phyloP scores from a whole-genome alignment of 2,329 filamentous ascomycete species.

The Exophiala sp. region DNA sequence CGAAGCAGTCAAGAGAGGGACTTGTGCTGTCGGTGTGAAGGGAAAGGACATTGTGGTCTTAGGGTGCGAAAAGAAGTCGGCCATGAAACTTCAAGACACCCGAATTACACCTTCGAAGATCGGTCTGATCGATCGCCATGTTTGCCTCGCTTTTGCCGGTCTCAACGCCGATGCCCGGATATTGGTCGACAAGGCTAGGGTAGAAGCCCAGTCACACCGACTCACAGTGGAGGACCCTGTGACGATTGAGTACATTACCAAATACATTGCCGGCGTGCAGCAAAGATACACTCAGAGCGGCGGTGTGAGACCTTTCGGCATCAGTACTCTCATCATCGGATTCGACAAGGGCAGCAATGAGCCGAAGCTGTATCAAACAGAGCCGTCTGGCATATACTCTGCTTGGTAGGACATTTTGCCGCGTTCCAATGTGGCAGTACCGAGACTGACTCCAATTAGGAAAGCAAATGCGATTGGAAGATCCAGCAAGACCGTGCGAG shows the following conservation, averaged over 20 bases:
- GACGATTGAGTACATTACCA: constrained; percentile 98
- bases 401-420: constrained; percentile 66
- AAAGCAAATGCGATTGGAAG: constrained; percentile 98
- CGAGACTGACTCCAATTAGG: constrained; percentile 48
- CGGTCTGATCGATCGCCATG: constrained; percentile 88
- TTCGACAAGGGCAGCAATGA: constrained; percentile 90
- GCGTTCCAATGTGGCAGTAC: constrained; percentile 3
- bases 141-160: constrained; percentile 93
- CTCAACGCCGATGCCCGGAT: constrained; percentile 97
- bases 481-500: constrained; percentile 96
- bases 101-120: constrained; percentile 99
- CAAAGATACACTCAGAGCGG: constrained; percentile 98
- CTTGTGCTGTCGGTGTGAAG: constrained; percentile 96
- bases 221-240: constrained; percentile 96
- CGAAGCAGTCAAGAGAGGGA: constrained; percentile 97
- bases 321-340: constrained; percentile 96
- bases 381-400: constrained; percentile 98
- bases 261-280: constrained; percentile 96
- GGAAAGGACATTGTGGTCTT: constrained; percentile 89
- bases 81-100: constrained; percentile 99
- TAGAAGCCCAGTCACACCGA: constrained; percentile 96
- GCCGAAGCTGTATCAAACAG: constrained; percentile 91
- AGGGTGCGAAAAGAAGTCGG: constrained; percentile 96
- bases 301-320: constrained; percentile 96
- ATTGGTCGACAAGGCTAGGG: constrained; percentile 91